Conservation (phyloP, 2,329 filamentous ascomycete genomes). For the Ophiostoma himal-ulmi region DNA sequence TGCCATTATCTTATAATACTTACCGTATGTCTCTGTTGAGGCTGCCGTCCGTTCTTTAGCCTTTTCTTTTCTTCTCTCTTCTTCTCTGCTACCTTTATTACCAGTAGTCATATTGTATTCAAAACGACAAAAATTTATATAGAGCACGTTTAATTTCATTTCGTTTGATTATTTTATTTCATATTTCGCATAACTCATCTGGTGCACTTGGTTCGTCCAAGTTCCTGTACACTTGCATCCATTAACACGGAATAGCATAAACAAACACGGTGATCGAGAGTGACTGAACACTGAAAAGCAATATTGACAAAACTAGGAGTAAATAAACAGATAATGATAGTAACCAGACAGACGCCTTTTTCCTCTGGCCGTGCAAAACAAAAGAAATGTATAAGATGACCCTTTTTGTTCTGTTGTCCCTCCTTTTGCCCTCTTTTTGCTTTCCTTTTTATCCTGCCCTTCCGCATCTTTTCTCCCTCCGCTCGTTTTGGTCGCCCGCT, state of each 20-base stretch:
- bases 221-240: background rate
- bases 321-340: background rate
- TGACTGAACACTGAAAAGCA: background rate
- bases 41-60: constrained; percentile 1
- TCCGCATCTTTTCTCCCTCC: background rate
- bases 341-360: constrained; percentile 17
- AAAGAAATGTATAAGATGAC: constrained; percentile 9
- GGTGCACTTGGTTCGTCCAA: background rate
- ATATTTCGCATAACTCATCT: background rate
- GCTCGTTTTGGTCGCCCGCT: background rate
- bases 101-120: background rate
- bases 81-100: background rate
- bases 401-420: constrained; percentile 5
- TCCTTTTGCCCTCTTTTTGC: background rate
- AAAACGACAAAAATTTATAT: background rate
- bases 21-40: background rate
- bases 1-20: background rate
- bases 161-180: background rate
- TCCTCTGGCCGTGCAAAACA: constrained; percentile 13
- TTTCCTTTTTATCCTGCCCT: background rate
- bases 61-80: background rate
- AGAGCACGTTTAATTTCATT: background rate
- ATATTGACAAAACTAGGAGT: constrained; percentile 6
- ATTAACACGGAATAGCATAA: background rate
- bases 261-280: background rate